Percentiles rank a stretch among this genome's conserved stretches.
Evolutionary conservation across 225 moss, liverwort and hornwort genomes (phyloP).

Genomic region (Sphagnum contortum): DNA sequence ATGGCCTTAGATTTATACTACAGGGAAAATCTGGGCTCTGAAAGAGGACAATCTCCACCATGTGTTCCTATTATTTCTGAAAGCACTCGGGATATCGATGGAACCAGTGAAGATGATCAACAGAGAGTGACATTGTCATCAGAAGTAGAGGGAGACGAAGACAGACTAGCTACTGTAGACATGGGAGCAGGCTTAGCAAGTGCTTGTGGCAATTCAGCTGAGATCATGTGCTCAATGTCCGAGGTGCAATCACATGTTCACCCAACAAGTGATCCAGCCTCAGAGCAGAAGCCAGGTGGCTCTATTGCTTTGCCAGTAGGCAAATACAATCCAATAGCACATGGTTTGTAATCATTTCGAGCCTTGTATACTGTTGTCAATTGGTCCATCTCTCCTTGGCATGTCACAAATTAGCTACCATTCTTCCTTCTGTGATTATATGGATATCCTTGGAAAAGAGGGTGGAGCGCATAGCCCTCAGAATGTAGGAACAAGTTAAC

Average conservation of each 20-base stretch:
- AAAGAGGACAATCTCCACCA: constrained; percentile 12
- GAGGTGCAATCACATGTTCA: too few relatives aligned
- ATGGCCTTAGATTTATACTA: constrained; percentile 71
- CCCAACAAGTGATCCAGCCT: constrained; percentile 10
- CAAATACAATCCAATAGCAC: constrained; percentile 56
- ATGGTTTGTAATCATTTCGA: constrained; percentile 31
- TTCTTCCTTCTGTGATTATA: too few relatives aligned
- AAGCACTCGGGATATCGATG: constrained; percentile 30
- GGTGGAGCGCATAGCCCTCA: too few relatives aligned
- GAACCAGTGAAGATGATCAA: constrained; percentile 15
- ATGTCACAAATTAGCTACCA: too few relatives aligned
- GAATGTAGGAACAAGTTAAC: too few relatives aligned
- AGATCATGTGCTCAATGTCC: constrained; percentile 6
- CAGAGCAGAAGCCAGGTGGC: constrained; percentile 20
- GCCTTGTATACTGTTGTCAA: too few relatives aligned
- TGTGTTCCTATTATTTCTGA: constrained; percentile 18
- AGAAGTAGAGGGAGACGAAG: constrained; percentile 29
- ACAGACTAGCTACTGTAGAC: constrained; percentile 14
- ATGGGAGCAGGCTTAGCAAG: constrained; percentile 32
- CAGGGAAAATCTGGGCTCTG: constrained; percentile 14
- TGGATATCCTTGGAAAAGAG: too few relatives aligned
- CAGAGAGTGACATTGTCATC: constrained; percentile 27
- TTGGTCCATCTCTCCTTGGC: too few relatives aligned
- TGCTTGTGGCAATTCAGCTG: constrained; percentile 13
- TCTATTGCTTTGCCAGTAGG: constrained; percentile 58